Evolutionary conservation across 192 early-diverging fungal genomes (phyloP).

Genomic region (Backusella luteola): DNA sequence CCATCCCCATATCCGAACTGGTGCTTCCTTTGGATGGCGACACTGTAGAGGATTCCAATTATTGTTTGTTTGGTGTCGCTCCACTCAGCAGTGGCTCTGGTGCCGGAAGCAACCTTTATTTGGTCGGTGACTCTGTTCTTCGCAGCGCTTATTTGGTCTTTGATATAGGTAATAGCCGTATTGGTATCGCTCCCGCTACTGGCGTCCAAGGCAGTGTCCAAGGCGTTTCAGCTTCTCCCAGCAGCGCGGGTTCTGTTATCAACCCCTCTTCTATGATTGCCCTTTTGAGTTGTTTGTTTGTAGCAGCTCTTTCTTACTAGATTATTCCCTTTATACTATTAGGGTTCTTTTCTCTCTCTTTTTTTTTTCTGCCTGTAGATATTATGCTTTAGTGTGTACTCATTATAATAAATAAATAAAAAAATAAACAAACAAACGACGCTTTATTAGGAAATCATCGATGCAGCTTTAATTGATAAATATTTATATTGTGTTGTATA

Average conservation of each 20-base stretch:
- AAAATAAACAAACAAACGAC: neutral
- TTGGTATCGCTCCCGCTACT: conserved; percentile 19
- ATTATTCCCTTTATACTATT: neutral
- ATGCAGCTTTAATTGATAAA: neutral
- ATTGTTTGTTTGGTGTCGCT: conserved; percentile 35
- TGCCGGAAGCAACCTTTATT: conserved; percentile 8
- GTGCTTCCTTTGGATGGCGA: conserved; percentile 29
- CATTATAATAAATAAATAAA: neutral
- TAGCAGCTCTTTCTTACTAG: neutral
- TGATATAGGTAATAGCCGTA: conserved; percentile 12
- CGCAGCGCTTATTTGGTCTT: conserved; percentile 19
- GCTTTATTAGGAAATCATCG: neutral
- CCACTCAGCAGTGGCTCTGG: neutral
- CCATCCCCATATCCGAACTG: conserved; percentile 19
- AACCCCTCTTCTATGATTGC: neutral
- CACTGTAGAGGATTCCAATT: neutral
- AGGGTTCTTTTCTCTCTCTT: neutral
- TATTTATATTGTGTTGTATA: neutral
- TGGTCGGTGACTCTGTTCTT: conserved; percentile 24
- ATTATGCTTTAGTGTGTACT: neutral
- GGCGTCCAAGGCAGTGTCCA: neutral
- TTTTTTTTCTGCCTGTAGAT: neutral
- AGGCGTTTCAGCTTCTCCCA: neutral
- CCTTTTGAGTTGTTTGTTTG: neutral
- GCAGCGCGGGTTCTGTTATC: neutral